phyloP scores from a whole-genome alignment of 1,284 basidiomycete species.

The Taiwanofungus camphoratus region DNA sequence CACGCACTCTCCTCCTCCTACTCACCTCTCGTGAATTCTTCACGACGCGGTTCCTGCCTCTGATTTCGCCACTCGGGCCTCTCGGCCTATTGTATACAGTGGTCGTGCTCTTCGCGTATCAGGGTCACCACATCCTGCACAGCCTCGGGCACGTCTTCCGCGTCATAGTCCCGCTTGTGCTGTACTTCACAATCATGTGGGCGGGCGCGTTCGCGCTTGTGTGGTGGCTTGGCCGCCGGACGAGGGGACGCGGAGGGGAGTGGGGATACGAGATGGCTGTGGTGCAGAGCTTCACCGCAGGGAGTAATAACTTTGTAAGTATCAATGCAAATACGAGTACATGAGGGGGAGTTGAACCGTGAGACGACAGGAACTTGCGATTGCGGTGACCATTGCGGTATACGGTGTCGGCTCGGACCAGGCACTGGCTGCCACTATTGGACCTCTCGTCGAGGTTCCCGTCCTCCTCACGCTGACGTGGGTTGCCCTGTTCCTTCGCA shows the following conservation, averaged over 20 bases:
- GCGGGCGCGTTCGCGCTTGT: constrained; percentile 53
- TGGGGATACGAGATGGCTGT: constrained; percentile 68
- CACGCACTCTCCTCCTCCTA: constrained; percentile 53
- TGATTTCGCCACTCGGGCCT: constrained; percentile 68
- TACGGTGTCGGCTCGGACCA: constrained; percentile 74
- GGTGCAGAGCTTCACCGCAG: constrained; percentile 59
- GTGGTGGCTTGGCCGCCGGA: constrained; percentile 35
- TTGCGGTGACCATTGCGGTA: constrained; percentile 76
- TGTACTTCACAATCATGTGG: constrained; percentile 84
- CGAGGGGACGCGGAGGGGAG: constrained; percentile 15
- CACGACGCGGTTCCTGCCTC: constrained; percentile 55
- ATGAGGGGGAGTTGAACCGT: not conserved
- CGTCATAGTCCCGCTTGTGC: constrained; percentile 72
- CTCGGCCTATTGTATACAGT: constrained; percentile 75
- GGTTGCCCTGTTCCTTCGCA: constrained; percentile 53
- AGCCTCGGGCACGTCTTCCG: constrained; percentile 74
- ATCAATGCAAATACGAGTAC: not conserved
- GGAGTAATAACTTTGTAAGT: constrained; percentile 50
- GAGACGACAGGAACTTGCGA: constrained; percentile 62
- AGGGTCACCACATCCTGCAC: constrained; percentile 52
- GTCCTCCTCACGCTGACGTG: constrained; percentile 71
- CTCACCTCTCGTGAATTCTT: constrained; percentile 46
- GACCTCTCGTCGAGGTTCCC: constrained; percentile 76
- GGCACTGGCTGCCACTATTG: constrained; percentile 74
- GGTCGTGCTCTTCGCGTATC: constrained; percentile 74